Percentiles rank a stretch among this genome's conserved stretches.
These are phyloP conservation scores for Suillus americanus DNA, from an alignment of 768 basidiomycete genomes.

Conservation along the genomic window DNA sequence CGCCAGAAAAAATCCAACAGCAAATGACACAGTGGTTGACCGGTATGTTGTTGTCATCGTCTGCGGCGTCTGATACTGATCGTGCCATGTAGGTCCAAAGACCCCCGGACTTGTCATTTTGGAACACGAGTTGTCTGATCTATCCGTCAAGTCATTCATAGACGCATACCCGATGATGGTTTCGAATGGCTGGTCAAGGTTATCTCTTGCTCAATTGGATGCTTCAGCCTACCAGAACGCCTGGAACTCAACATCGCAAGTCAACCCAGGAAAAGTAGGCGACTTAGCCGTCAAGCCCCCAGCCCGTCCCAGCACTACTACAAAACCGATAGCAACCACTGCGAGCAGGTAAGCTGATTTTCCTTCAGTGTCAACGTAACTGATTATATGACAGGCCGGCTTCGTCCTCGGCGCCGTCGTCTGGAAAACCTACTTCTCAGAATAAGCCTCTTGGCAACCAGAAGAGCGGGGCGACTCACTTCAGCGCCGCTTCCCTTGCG, in stretches of 20 bases:
- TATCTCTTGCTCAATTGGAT: conserved; percentile 50
- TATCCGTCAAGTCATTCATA: conserved; percentile 67
- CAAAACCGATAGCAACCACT: background rate
- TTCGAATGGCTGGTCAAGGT: conserved; percentile 68
- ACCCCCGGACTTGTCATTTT: conserved; percentile 77
- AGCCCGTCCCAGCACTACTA: background rate
- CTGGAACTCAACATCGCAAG: conserved; percentile 27
- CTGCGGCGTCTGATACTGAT: conserved; percentile 2
- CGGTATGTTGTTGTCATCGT: conserved; percentile 32
- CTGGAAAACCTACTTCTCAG: conserved; percentile 14
- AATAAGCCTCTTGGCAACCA: conserved; percentile 29
- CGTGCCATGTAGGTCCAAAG: conserved; percentile 53
- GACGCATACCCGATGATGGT: conserved; percentile 61
- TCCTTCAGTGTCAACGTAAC: background rate
- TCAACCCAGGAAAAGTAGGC: conserved; percentile 23
- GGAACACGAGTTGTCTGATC: conserved; percentile 75
- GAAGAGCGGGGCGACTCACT: conserved; percentile 33
- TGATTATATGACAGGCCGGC: conserved; percentile 10
- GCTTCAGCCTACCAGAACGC: conserved; percentile 50
- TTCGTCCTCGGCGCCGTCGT: conserved; percentile 1
- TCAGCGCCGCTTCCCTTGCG: conserved; percentile 19
- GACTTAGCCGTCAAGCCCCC: conserved; percentile 15
- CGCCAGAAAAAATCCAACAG: conserved; percentile 43
- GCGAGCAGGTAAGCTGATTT: conserved; percentile 10
- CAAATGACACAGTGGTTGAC: conserved; percentile 58